These are phyloP conservation scores for Craspedostauros australis DNA, from an alignment of 108 stramenopile genomes.

Conservation along the genomic window DNA sequence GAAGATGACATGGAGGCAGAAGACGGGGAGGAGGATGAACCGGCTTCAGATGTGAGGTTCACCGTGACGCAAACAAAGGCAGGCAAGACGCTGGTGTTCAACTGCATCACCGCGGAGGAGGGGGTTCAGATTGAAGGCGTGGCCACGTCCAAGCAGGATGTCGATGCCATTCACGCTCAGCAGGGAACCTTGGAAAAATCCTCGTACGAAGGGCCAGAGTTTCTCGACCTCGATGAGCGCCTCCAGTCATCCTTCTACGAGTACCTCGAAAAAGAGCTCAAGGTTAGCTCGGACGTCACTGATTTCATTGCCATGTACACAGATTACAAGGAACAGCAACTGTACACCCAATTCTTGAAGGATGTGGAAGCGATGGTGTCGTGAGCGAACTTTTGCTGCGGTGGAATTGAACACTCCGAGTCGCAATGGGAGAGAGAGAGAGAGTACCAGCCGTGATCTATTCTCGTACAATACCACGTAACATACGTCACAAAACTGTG, in stretches of 20 bases:
- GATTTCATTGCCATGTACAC: slow-evolving; percentile 67
- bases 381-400: too few species aligned
- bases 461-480: too few species aligned
- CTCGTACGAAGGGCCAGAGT: slow-evolving; percentile 74
- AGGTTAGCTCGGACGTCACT: slow-evolving; percentile 57
- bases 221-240: slow-evolving; percentile 66
- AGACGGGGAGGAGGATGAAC: slow-evolving; percentile 44
- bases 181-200: slow-evolving; percentile 13
- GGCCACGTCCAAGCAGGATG: slow-evolving; percentile 11
- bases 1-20: slow-evolving; percentile 8
- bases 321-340: slow-evolving; percentile 64
- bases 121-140: slow-evolving; percentile 46
- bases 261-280: slow-evolving; percentile 53
- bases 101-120: slow-evolving; percentile 41
- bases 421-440: too few species aligned
- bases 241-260: slow-evolving; percentile 52
- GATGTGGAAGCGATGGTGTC: slow-evolving; percentile 29
- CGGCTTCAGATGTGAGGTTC: slow-evolving; percentile 46
- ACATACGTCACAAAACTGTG: too few species aligned
- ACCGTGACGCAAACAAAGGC: slow-evolving; percentile 63
- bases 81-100: slow-evolving; percentile 59
- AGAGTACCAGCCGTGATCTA: too few species aligned
- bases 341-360: slow-evolving; percentile 45
- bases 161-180: slow-evolving; percentile 20
- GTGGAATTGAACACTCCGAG: too few species aligned